Base-by-base conservation (phyloP, 306 rosid genomes). In the Arachis hypogaea region DNA sequence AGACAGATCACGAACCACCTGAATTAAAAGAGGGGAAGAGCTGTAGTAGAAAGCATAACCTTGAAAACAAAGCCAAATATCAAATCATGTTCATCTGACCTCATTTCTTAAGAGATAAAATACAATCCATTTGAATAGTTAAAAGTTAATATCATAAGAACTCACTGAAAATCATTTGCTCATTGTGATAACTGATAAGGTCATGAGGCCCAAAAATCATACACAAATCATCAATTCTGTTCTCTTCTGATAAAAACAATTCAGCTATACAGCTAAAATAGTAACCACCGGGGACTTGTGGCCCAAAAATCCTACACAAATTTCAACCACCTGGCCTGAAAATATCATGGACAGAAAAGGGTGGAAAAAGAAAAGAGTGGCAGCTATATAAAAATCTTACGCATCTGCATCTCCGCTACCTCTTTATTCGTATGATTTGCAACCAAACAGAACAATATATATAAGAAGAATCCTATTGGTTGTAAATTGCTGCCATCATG, bases 1-100 rank as follows among this genome's bases (percentile, higher is more conserved):
- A 29, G 66, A 46, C 42, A 43, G 54, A 73, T 44, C 41, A 29
- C 22, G n/a, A 5, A 69, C 41, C 65, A 74, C 76, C 83, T 74
- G 66, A 79, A 74, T 55, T 12, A 61, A 42, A 55, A 45, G 74
- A 40, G 43, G 38, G n/a, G 18, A 68, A 50, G 58, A 69, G 16
- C 9, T 41, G 4, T 9, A 60, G 29, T 16, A 11, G 55, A 54
- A 16, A 55, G n/a, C 16, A 72, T 16, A 18, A 50, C 70, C 41
- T 66, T 28, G 49, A 45, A 73, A 66, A 66, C 1, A 33, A 46
- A 54, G 33, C 61, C 43, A 14, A 72, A 66, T 36, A 33, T 42
- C 36, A 59, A 40, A 47, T 11, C 52, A 29, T 2, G 9, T 49
- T 66, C 11, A 36, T 59, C 67, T 50, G 54, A 16, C 69, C 50